Evolutionary conservation across 78 protist genomes (phyloP).

Genomic region (Pelomyxa schiedti): DNA sequence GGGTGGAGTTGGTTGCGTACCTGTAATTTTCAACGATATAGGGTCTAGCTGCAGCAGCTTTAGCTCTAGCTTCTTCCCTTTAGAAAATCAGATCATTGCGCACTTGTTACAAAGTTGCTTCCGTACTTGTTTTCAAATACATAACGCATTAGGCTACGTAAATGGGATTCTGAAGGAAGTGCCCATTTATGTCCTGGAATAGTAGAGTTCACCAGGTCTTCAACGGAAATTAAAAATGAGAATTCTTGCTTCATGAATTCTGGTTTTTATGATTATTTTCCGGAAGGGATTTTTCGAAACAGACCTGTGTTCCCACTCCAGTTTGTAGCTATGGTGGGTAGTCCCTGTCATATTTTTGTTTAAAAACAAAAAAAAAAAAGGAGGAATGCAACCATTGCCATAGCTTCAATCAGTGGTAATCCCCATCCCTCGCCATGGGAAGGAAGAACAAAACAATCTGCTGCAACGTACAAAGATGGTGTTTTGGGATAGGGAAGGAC

Average conservation of each 20-base stretch:
- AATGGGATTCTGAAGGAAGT: not conserved
- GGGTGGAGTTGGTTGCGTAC: too few species aligned
- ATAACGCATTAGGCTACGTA: not conserved
- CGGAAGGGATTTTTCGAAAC: not conserved
- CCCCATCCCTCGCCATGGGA: slow-evolving; percentile 46
- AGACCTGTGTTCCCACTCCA: slow-evolving; percentile 9
- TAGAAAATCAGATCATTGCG: too few species aligned
- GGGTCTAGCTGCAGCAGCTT: not conserved
- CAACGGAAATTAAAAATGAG: not conserved
- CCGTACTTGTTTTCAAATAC: not conserved
- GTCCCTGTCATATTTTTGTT: not conserved
- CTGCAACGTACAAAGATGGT: slow-evolving; percentile 11
- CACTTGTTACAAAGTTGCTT: too few species aligned
- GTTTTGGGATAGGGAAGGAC: not conserved
- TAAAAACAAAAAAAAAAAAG: not conserved
- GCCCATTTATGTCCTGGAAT: not conserved
- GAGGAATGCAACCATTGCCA: not conserved
- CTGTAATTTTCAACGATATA: not conserved
- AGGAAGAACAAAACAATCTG: slow-evolving; percentile 19
- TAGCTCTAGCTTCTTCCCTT: too few species aligned
- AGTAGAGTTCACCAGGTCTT: not conserved
- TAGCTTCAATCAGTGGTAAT: slow-evolving; percentile 24
- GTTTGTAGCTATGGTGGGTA: slow-evolving; percentile 10
- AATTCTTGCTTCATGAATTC: not conserved
- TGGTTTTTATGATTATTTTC: too few species aligned